Evolutionary conservation across 345 rosid species (phyloP), one percentile per base, ranked within the genome.

Genomic region (Nasturtium officinale): DNA sequence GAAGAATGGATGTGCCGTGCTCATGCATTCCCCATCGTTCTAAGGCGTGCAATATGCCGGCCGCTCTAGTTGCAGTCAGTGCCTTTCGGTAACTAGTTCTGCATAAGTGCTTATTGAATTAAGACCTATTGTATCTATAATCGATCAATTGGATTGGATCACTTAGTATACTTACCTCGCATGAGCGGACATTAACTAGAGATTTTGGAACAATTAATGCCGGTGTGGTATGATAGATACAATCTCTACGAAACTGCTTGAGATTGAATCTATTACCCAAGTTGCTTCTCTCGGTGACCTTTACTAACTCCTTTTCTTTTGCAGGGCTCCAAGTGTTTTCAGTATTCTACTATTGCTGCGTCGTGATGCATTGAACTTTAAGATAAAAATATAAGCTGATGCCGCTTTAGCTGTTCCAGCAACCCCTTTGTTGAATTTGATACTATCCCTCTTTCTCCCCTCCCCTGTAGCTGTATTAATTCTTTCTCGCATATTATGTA

Each of bases 351-450:
- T 91, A 47, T 77, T 89, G 62, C 83, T 95, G 11, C 83, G 88
- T 59, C 96, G 96, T 52, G 96, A 89, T 82, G 89, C 99, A 72
- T 87, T 93, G 29, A 95, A 95, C 74, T 91, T 85, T 73, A 89
- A 95, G 85, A 89, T 91, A 79, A 85, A 90, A 83, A 95, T 95
- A 83, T 96, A 91, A 84, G 99, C 96, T 69, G 97, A 93, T 67
- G 86, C 97, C 72, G 97, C 97, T 30, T 84, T 94, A 73, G 87
- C 97, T 66, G 96, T 33, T 30, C 33, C 33, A 6, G 33, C 33
- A 30, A 30, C 7, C 33, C 33, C 33, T 7, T 30, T 30, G 33
- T 7, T 30, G 33, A 30, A 6, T 30, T 30, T 30, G 33, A 30
- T 23, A 30, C 7, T 6, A 30, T 30, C 33, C 33, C 33, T 30